Conservation (phyloP, 208 protist species). For the Leishmania aethiopica region DNA sequence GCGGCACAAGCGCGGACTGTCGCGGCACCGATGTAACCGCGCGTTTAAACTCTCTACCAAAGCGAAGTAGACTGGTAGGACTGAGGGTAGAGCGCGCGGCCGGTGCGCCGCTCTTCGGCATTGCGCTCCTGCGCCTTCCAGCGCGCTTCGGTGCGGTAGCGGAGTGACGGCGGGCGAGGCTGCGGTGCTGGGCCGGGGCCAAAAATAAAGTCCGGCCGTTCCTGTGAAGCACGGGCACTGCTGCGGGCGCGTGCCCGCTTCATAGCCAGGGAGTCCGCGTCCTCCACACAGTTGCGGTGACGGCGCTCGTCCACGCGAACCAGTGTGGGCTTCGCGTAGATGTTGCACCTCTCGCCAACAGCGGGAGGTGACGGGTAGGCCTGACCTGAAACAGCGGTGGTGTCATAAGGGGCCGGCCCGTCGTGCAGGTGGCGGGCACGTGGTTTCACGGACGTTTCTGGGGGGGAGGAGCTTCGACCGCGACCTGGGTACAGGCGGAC, state of each 20-base stretch:
- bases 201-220: constrained; percentile 56
- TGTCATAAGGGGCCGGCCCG: constrained; percentile 48
- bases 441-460: constrained; percentile 13
- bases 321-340: constrained; percentile 36
- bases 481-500: constrained; percentile 39
- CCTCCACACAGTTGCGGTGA: constrained; percentile 25
- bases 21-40: neutral
- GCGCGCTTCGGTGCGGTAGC: constrained; percentile 47
- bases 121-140: constrained; percentile 49
- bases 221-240: constrained; percentile 30
- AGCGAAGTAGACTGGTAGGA: constrained; percentile 59
- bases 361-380: constrained; percentile 70
- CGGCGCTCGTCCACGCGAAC: constrained; percentile 37
- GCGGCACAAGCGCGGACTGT: neutral
- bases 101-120: constrained; percentile 44
- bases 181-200: constrained; percentile 19
- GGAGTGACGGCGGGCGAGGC: constrained; percentile 35
- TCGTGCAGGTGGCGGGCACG: constrained; percentile 37
- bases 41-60: constrained; percentile 40
- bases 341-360: constrained; percentile 47
- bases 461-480: constrained; percentile 36
- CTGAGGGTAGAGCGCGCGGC: constrained; percentile 52
- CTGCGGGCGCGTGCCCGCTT: constrained; percentile 51
- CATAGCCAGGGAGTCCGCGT: constrained; percentile 48
- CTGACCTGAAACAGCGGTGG: constrained; percentile 35